phyloP scores from a whole-genome alignment of 768 basidiomycete species.

The Pholiota molesta region DNA sequence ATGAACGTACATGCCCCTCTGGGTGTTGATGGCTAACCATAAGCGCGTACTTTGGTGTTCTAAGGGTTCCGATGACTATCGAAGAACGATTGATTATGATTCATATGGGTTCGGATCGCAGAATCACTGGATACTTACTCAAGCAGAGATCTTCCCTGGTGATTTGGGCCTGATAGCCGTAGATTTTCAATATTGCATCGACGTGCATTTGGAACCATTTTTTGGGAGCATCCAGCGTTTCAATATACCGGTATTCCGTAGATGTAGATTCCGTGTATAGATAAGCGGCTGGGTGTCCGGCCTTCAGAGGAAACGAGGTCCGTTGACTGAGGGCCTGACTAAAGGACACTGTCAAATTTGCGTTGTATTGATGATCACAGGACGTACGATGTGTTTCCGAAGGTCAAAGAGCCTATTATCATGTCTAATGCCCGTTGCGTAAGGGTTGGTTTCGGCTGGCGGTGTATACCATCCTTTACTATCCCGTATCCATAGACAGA shows the following conservation, averaged over 20 bases:
- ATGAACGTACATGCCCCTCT: slow-evolving; percentile 21
- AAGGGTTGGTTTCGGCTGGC: slow-evolving; percentile 16
- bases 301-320: slow-evolving; percentile 9
- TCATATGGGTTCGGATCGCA: no score
- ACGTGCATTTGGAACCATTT: slow-evolving; percentile 25
- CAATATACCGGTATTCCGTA: slow-evolving; percentile 24
- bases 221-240: slow-evolving; percentile 19
- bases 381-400: slow-evolving; percentile 4
- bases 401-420: slow-evolving; percentile 1
- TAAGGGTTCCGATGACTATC: slow-evolving; percentile 23
- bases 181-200: slow-evolving; percentile 22
- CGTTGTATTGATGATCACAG: neutral
- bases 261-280: slow-evolving; percentile 19
- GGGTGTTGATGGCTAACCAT: slow-evolving; percentile 27
- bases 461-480: slow-evolving; percentile 48
- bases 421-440: slow-evolving; percentile 3
- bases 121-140: slow-evolving; percentile 13
- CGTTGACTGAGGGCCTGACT: slow-evolving; percentile 20
- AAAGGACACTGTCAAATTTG: neutral
- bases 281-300: slow-evolving; percentile 20
- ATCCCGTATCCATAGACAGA: slow-evolving; percentile 68
- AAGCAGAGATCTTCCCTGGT: slow-evolving; percentile 24
- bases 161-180: slow-evolving; percentile 20
- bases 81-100: neutral
- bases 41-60: slow-evolving; percentile 23